Evolutionary conservation across 306 rosid genomes (phyloP), one percentile per base, ranked within the genome.

Genomic region (Gillenia trifoliata): DNA sequence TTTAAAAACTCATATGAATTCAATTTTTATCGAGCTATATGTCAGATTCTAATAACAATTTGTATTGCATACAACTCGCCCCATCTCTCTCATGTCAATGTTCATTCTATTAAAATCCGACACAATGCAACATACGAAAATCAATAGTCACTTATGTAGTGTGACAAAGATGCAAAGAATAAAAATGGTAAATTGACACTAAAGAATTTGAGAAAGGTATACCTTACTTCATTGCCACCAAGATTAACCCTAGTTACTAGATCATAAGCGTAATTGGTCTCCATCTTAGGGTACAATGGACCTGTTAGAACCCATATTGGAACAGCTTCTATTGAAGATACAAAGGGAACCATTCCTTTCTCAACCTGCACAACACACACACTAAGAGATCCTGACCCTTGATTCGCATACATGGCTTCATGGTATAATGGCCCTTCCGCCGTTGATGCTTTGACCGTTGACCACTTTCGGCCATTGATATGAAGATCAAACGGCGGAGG

Each of bases 261-360:
- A 28, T 68, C 7, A 20, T 26, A 68, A 68, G 72, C 55, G 2
- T 68, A 17, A 15, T 29, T 68, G 8, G 40, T 8, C 59, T 68
- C 72, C 72, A 68, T 68, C 10, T 47, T 9, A 47, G 19, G 16
- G 59, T 68, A 68, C 41, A 68, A 68, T 3, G 71, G 34, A 66
- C 63, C 63, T 11, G 30, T 22, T 25, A 43, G 11, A 13, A 28
- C 34, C 22, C 5, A 45, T 15, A 67, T 40, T 23, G 56, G 72
- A 68, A 68, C 72, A 47, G 40, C 49, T 38, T 75, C 78, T 31
- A 75, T 23, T 10, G 72, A 64, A 65, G 72, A 75, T 34, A 65
- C 38, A 60, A 75, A 75, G 38, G 64, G 65, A 25, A 54, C 64
- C 47, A 26, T 26, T 56, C 63, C 64, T 2, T 52, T 41, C 33